phyloP scores from a whole-genome alignment of 495 filamentous ascomycete species.

The Ramalina peruviana region DNA sequence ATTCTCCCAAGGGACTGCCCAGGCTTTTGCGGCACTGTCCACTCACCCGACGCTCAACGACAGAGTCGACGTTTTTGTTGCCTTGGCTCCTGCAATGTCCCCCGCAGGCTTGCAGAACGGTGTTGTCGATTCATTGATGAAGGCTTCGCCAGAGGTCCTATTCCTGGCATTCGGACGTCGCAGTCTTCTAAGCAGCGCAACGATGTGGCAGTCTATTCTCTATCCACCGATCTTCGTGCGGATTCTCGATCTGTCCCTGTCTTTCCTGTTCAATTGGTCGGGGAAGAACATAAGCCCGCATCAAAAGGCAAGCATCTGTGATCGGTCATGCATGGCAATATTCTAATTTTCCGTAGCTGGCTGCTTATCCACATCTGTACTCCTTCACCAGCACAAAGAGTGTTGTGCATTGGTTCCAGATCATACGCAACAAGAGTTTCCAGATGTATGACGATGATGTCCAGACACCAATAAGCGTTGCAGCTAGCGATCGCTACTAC shows the following conservation, averaged over 20 bases:
- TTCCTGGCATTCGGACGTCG: slow-evolving; percentile 92
- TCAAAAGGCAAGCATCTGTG: slow-evolving; percentile 44
- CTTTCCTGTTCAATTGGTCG: slow-evolving; percentile 80
- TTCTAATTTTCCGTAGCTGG: slow-evolving; percentile 31
- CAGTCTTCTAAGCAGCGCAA: slow-evolving; percentile 80
- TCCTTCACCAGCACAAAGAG: slow-evolving; percentile 92
- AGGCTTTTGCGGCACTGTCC: slow-evolving; percentile 89
- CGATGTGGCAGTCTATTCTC: slow-evolving; percentile 93
- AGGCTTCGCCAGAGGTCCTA: slow-evolving; percentile 82
- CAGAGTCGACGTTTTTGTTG: slow-evolving; percentile 92
- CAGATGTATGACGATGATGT: slow-evolving; percentile 98
- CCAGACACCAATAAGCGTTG: slow-evolving; percentile 44
- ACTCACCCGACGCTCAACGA: slow-evolving; percentile 87
- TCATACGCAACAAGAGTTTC: slow-evolving; percentile 86
- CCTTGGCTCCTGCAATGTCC: slow-evolving; percentile 93
- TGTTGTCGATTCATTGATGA: slow-evolving; percentile 83
- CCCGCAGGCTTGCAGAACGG: slow-evolving; percentile 79
- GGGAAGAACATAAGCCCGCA: slow-evolving; percentile 70
- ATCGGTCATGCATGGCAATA: not conserved
- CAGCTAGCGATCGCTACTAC: slow-evolving; percentile 49
- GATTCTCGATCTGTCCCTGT: slow-evolving; percentile 68
- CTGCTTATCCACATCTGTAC: slow-evolving; percentile 92
- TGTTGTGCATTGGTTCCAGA: slow-evolving; percentile 98
- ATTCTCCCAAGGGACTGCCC: slow-evolving; percentile 92
- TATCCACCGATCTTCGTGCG: slow-evolving; percentile 91